Percentiles rank a stretch among this genome's conserved stretches.
Evolutionary conservation across 1,139 yeast genomes (phyloP).

Genomic region (Saccharomyces pastorianus): DNA sequence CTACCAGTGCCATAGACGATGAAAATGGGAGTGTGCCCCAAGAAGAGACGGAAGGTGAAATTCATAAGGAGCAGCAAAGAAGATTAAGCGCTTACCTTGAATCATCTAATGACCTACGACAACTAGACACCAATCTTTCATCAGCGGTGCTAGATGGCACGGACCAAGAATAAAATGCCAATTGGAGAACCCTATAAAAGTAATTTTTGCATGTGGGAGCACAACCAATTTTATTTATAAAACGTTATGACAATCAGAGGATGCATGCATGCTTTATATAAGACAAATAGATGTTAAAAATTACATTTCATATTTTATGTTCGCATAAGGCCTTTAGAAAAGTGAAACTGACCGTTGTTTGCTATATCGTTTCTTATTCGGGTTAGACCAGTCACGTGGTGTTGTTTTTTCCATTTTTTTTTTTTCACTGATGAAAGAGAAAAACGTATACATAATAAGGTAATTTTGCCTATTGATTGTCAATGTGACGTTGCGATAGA

Average conservation of each 20-base stretch:
- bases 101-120: conserved; percentile 2
- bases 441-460: neutral
- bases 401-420: neutral
- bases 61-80: conserved; percentile 2
- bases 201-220: neutral
- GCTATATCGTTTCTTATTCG: too few relatives aligned
- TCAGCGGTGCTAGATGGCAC: neutral
- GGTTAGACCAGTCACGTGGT: neutral
- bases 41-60: neutral
- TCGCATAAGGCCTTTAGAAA: neutral
- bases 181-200: neutral
- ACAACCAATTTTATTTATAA: neutral
- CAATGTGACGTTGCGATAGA: neutral
- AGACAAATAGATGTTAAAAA: neutral
- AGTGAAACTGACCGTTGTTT: too few relatives aligned
- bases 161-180: neutral
- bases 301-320: too few relatives aligned
- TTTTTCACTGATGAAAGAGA: neutral
- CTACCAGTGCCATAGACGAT: neutral
- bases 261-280: neutral
- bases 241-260: too few relatives aligned
- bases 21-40: neutral
- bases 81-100: conserved; percentile 4
- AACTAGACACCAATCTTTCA: conserved; percentile 1
- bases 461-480: neutral